phyloP scores from a whole-genome alignment of 1,139 yeast species.

The Saccharomyces hybrid region DNA sequence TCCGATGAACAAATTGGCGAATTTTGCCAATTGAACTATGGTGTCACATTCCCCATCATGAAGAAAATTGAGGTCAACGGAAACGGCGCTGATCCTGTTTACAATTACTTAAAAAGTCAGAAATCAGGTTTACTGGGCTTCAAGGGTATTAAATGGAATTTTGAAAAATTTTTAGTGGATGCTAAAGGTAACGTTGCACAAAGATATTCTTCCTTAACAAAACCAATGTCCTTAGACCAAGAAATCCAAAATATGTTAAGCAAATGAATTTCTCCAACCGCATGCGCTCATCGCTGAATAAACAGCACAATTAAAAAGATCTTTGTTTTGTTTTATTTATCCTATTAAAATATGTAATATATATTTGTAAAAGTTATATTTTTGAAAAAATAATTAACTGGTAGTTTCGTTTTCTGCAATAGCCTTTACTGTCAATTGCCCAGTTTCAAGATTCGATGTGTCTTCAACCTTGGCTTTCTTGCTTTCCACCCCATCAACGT shows the following conservation, averaged over 20 bases:
- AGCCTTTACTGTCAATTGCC: neutral
- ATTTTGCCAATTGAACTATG: conserved; percentile 60
- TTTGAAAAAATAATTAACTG: neutral
- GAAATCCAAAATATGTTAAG: conserved; percentile 42
- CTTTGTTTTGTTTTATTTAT: neutral
- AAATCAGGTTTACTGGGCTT: conserved; percentile 64
- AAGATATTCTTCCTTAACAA: conserved; percentile 62
- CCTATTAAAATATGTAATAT: neutral
- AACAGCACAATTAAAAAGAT: neutral
- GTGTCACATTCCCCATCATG: conserved; percentile 84
- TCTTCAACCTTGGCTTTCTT: conserved; percentile 1
- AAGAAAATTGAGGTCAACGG: conserved; percentile 89
- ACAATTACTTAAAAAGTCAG: conserved; percentile 56
- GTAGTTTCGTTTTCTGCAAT: neutral
- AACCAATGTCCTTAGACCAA: conserved; percentile 53
- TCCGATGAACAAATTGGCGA: conserved; percentile 53
- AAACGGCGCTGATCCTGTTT: conserved; percentile 68
- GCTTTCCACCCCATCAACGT: neutral
- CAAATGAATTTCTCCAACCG: neutral
- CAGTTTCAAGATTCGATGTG: conserved; percentile 1
- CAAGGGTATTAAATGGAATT: conserved; percentile 86
- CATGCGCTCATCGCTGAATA: neutral
- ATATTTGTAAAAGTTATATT: neutral
- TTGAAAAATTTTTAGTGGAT: conserved; percentile 80
- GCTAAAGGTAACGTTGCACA: conserved; percentile 62